Evolutionary conservation across 176 grass and related monocot genomes (phyloP).

Genomic region (Oryza meyeriana): DNA sequence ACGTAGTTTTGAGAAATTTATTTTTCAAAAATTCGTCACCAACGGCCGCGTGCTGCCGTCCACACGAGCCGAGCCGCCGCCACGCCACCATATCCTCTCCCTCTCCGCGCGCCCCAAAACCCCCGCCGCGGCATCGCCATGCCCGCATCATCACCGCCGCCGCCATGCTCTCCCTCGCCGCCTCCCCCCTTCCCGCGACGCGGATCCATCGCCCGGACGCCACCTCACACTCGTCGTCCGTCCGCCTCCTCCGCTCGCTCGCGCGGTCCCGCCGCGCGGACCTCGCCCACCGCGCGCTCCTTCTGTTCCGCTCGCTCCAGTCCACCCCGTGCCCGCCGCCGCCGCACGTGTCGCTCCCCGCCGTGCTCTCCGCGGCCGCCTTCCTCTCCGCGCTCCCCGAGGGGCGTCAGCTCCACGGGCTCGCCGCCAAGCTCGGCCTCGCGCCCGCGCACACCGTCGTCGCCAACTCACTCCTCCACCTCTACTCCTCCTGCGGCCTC

Average conservation of each 20-base stretch:
- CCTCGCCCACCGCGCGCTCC: constrained; percentile 55
- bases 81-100: neutral
- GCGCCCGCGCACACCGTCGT: constrained; percentile 46
- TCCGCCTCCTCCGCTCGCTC: constrained; percentile 64
- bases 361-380: constrained; percentile 63
- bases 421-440: constrained; percentile 61
- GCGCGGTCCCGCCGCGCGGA: constrained; percentile 53
- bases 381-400: constrained; percentile 68
- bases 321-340: constrained; percentile 19
- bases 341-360: constrained; percentile 48
- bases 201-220: neutral
- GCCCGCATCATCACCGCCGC: neutral
- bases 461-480: constrained; percentile 81
- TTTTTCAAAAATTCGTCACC: no score
- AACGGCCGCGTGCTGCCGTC: neutral
- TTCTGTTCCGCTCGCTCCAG: constrained; percentile 54
- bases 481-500: constrained; percentile 77
- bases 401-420: constrained; percentile 78
- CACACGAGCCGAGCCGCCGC: neutral
- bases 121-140: neutral
- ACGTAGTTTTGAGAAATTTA: no score
- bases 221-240: constrained; percentile 27
- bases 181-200: constrained; percentile 4
- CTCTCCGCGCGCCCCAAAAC: neutral
- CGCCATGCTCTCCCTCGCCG: neutral